Evolutionary conservation across 345 rosid genomes (phyloP), one percentile per base, ranked within the genome.

Genomic region (Lagerstroemia speciosa): DNA sequence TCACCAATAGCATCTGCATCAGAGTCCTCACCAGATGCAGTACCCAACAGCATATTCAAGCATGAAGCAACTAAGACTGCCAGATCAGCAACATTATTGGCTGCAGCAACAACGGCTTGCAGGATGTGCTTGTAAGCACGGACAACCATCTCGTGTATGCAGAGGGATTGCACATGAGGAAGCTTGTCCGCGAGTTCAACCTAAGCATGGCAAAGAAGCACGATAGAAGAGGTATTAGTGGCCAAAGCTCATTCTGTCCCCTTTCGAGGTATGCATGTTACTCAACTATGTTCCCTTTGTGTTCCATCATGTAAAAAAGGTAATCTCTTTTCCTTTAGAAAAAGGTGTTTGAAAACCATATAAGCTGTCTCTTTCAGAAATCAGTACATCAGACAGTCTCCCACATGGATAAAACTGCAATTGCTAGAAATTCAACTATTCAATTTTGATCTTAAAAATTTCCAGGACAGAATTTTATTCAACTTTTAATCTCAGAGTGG

Each of bases 141-240:
- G 77, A 91, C 84, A 73, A 93, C 82, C 97, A 93, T 91, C 85
- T 93, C 98, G 76, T 89, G 96, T 52, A 86, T 79, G 75, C 98
- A 93, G 78, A 93, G 91, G 22, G 91, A 91, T 78, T 88, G 92
- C 78, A 93, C 94, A 73, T 93, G 98, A 74, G 98, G 97, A 67
- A 93, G 91, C 75, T 86, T 93, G 46, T 89, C 98, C 66, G 97
- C 95, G 65, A 93, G 85, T 75, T 89, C 97, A 69, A 89, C 97
- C 98, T 93, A 81, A 12, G 33, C 63, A 58, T 17, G 14, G 20
- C 34, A 27, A 58, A 58, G 34, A n/a, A 27, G 33, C 33, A 22
- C 4, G n/a, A n/a, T n/a, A n/a, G n/a, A n/a, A n/a, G 10, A n/a
- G 24, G 30, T 26, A 26, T 53, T 1, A n/a, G 24, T 22, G 24